Percentiles rank a stretch among this genome's conserved stretches.
phyloP scores from a whole-genome alignment of 495 filamentous ascomycete genomes.

The Xylaria flabelliformis region DNA sequence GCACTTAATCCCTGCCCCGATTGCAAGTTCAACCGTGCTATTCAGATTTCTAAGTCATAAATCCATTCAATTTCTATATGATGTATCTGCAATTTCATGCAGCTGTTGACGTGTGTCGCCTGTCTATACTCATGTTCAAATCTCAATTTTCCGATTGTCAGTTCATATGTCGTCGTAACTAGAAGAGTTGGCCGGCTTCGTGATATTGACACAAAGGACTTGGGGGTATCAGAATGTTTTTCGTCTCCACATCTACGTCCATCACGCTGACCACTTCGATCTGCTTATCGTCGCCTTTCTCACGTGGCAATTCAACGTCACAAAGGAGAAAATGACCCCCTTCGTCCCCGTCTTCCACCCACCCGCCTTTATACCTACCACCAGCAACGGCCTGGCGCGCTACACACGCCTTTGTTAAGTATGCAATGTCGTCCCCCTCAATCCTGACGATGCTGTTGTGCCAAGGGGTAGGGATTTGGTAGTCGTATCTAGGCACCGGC shows the following conservation, averaged over 20 bases:
- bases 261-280: neutral
- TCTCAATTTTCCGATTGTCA: neutral
- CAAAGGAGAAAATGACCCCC: conserved; percentile 5
- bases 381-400: conserved; percentile 31
- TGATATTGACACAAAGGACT: neutral
- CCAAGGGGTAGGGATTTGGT: conserved; percentile 54
- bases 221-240: neutral
- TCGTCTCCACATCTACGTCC: neutral
- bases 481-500: conserved; percentile 34
- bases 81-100: neutral
- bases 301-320: neutral
- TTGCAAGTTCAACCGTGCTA: neutral
- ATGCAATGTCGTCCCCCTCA: conserved; percentile 34
- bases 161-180: neutral
- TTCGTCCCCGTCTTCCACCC: conserved; percentile 6
- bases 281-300: neutral
- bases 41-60: neutral
- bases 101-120: neutral
- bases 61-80: neutral
- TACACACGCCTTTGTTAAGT: conserved; percentile 40
- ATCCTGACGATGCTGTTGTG: conserved; percentile 49
- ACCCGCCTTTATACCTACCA: conserved; percentile 28
- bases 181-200: neutral
- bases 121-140: neutral
- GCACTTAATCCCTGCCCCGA: too few species aligned